Evolutionary conservation across 768 basidiomycete species (phyloP).

Genomic region (Clitopilus passeckerianus): DNA sequence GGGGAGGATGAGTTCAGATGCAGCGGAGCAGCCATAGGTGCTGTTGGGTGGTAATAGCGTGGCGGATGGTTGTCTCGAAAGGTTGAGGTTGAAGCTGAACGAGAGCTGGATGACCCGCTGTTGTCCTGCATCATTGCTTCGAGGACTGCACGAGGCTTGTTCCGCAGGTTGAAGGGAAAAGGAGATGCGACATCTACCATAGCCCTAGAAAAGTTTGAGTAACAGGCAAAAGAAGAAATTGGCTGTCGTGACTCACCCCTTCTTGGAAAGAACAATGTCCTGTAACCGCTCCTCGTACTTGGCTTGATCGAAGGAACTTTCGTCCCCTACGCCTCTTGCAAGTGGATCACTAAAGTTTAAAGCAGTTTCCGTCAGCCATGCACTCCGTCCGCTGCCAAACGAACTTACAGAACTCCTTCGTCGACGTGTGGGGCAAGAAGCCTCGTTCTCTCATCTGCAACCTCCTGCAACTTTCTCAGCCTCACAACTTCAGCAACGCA

Average conservation of each 20-base stretch:
- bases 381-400: neutral
- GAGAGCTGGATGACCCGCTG: neutral
- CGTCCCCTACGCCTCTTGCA: neutral
- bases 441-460: neutral
- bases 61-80: neutral
- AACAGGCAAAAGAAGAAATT: neutral
- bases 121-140: neutral
- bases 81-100: neutral
- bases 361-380: neutral
- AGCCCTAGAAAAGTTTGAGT: neutral
- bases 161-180: neutral
- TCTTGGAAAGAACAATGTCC: neutral
- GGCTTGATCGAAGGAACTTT: neutral
- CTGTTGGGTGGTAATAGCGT: neutral
- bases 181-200: neutral
- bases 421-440: neutral
- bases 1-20: neutral
- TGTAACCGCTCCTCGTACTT: neutral
- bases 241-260: neutral
- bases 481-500: neutral
- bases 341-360: neutral
- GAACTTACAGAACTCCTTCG: neutral
- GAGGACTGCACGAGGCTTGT: neutral
- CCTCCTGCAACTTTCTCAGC: neutral
- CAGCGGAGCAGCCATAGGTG: neutral